These are phyloP conservation scores for Ceriops tagal DNA, from an alignment of 345 rosid species.

Conservation along the genomic window DNA sequence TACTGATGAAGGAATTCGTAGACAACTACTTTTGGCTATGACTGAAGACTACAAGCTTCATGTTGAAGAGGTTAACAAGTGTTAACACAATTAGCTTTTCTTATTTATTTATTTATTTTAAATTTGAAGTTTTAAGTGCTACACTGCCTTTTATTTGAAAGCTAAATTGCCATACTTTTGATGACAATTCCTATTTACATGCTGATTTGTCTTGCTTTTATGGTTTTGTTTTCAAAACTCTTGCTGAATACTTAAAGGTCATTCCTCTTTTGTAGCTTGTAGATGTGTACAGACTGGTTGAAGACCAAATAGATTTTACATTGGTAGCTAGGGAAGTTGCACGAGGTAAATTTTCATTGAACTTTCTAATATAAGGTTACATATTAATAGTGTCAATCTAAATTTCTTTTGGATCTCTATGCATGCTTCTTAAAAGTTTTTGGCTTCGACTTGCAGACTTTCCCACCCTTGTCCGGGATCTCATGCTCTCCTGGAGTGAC, in stretches of 20 bases:
- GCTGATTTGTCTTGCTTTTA: not conserved
- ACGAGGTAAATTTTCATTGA: constrained; percentile 42
- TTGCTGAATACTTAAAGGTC: not conserved
- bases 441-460: constrained; percentile 47
- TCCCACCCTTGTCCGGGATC: constrained; percentile 70
- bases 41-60: constrained; percentile 97
- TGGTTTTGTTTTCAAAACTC: not conserved
- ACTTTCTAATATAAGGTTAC: not conserved
- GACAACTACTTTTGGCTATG: constrained; percentile 84
- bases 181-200: not conserved
- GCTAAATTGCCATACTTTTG: constrained; percentile 9
- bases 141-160: constrained; percentile 3
- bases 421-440: constrained; percentile 4
- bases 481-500: constrained; percentile 77
- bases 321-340: constrained; percentile 69
- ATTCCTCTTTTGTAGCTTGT: constrained; percentile 53
- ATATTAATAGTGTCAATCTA: not conserved
- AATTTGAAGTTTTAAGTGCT: not conserved
- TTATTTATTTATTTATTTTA: not conserved
- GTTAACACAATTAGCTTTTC: too few species aligned
- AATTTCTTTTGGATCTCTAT: not conserved
- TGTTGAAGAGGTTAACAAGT: constrained; percentile 63
- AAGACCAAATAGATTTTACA: constrained; percentile 73
- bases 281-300: constrained; percentile 81
- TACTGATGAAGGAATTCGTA: constrained; percentile 76